Base-by-base conservation (phyloP, 1,139 yeast genomes). In the Magnusiomyces sp. region DNA sequence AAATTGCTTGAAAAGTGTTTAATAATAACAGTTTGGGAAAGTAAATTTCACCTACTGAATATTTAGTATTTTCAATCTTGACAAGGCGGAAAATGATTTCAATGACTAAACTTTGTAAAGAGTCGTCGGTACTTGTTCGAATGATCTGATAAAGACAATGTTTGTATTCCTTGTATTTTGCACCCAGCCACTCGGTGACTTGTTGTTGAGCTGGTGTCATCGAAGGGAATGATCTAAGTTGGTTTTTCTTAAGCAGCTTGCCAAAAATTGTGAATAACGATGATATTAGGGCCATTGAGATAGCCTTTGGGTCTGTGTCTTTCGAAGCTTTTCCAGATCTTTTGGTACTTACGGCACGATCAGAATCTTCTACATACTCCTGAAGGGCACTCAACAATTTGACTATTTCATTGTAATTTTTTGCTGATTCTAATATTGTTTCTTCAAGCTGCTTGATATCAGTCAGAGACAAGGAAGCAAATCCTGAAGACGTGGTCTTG, bases 81-180 rank as follows among this genome's bases (percentile, higher is more conserved):
- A 88, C 58, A 29, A 85, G 68, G 53, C 81, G 83, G 70, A 88
- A 69, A 50, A 74, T 67, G 10, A 81, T 72, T 51, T 85, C 89
- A 53, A 87, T 62, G 47, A 79, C 72, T 60, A 85, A 89, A 45
- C 84, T 64, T 57, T 79, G 79, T 46, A 77, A 64, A 1, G 80
- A 75, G 23, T 75, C 68, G 47, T 69, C 68, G 46, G 62, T 65
- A 4, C 67, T 59, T 19, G 56, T 33, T 17, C 47, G 41, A 14
- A 70, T 61, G 40, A 72, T 56, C n/a, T 66, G 66, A 38, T 74
- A 63, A 20, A 85, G 56, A 33, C 63, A 62, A 2, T 59, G 58
- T 60, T 80, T 80, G 68, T 71, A 88, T n/a, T 67, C 64, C 27
- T 72, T 73, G 63, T 85, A 89, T 51, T 76, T 74, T 46, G 75